Evolutionary conservation across 257 asterid genomes (phyloP).

Genomic region (Solanum sparsipilum): DNA sequence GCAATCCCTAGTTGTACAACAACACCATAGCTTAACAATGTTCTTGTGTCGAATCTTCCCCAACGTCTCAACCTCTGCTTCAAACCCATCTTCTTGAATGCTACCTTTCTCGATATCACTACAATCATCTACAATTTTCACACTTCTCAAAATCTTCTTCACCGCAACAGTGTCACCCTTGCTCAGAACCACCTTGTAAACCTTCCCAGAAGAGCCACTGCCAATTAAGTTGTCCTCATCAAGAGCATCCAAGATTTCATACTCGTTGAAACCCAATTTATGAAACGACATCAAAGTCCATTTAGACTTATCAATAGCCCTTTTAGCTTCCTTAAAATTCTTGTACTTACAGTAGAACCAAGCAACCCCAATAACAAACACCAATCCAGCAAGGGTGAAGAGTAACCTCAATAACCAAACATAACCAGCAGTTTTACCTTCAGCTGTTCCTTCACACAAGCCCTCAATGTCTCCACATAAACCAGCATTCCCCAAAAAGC

Average conservation of each 20-base stretch:
- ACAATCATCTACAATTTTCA: slow-evolving; percentile 39
- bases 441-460: slow-evolving; percentile 45
- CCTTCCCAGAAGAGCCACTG: slow-evolving; percentile 85
- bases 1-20: slow-evolving; percentile 66
- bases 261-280: slow-evolving; percentile 71
- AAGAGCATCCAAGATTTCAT: slow-evolving; percentile 65
- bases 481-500: slow-evolving; percentile 82
- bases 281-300: slow-evolving; percentile 98
- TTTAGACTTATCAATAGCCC: slow-evolving; percentile 53
- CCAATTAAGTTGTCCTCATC: slow-evolving; percentile 96
- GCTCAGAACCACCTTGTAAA: slow-evolving; percentile 85
- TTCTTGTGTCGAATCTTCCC: slow-evolving; percentile 95
- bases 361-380: slow-evolving; percentile 42
- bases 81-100: slow-evolving; percentile 40
- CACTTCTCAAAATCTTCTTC: slow-evolving; percentile 68
- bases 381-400: slow-evolving; percentile 51
- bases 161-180: slow-evolving; percentile 78
- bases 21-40: slow-evolving; percentile 85
- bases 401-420: slow-evolving; percentile 58
- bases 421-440: slow-evolving; percentile 28
- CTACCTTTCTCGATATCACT: slow-evolving; percentile 60
- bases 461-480: slow-evolving; percentile 78
- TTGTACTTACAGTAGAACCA: slow-evolving; percentile 66
- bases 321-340: slow-evolving; percentile 35
- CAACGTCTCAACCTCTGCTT: slow-evolving; percentile 75